These are phyloP conservation scores for Tilletia setariae DNA, from an alignment of 1,284 basidiomycete genomes.

Conservation along the genomic window DNA sequence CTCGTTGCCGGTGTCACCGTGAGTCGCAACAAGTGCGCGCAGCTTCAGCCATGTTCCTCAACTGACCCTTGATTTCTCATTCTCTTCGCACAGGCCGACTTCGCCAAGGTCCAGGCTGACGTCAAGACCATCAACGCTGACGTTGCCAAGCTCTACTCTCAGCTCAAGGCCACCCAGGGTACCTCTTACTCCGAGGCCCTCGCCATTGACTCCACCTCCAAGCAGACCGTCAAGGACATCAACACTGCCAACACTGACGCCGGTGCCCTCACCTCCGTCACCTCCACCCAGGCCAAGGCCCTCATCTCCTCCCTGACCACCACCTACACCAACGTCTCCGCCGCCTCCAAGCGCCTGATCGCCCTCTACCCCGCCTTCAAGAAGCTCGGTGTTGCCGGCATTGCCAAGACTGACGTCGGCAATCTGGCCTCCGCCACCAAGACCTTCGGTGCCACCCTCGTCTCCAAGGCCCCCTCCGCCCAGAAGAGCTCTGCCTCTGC, in stretches of 20 bases:
- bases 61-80: conserved; percentile 10
- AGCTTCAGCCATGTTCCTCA: conserved; percentile 7
- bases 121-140: conserved; percentile 18
- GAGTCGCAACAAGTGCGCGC: neutral
- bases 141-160: conserved; percentile 18
- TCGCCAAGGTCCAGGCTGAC: conserved; percentile 23
- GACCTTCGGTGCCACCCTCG: conserved; percentile 20
- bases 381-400: conserved; percentile 19
- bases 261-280: conserved; percentile 17
- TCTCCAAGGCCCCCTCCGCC: conserved; percentile 20
- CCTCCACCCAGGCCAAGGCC: conserved; percentile 18
- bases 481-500: conserved; percentile 6
- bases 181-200: conserved; percentile 19
- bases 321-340: conserved; percentile 17
- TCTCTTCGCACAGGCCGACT: conserved; percentile 15
- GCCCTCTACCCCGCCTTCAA: conserved; percentile 20
- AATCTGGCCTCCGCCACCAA: conserved; percentile 18
- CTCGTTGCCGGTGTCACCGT: conserved; percentile 11
- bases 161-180: neutral
- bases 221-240: conserved; percentile 18
- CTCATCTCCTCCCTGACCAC: conserved; percentile 19
- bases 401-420: conserved; percentile 20
- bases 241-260: conserved; percentile 20
- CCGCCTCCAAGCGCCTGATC: conserved; percentile 18
- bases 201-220: conserved; percentile 16